Conservation (phyloP, 108 stramenopile species). For the Nitzschia putrida region DNA sequence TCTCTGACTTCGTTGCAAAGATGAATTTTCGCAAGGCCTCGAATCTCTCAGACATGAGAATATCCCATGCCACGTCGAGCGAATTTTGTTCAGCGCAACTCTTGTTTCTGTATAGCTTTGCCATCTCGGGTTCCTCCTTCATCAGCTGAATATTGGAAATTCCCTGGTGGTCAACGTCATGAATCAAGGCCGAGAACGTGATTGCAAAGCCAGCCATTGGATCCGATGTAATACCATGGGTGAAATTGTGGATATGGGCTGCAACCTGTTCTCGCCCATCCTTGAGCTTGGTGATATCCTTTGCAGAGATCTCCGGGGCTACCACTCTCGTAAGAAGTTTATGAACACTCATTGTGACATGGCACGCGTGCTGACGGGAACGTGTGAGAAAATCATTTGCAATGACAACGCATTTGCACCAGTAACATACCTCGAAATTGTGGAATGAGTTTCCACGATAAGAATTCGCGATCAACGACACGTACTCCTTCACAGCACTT, state of each 20-base stretch:
- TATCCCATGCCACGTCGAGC: constrained; percentile 21
- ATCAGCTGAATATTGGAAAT: constrained; percentile 38
- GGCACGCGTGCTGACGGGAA: constrained; percentile 16
- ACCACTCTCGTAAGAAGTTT: constrained; percentile 40
- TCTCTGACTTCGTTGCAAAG: constrained; percentile 3
- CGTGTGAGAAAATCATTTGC: neutral
- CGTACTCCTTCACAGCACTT: constrained; percentile 9
- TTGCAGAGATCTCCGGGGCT: constrained; percentile 4
- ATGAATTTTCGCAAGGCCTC: constrained; percentile 9
- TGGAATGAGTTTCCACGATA: constrained; percentile 50
- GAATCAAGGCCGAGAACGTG: constrained; percentile 18
- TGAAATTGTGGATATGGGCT: constrained; percentile 24
- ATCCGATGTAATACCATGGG: constrained; percentile 28
- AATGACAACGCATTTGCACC: neutral
- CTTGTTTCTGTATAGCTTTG: constrained; percentile 58
- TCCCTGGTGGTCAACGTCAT: constrained; percentile 26
- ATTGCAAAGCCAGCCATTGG: constrained; percentile 21
- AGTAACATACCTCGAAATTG: constrained; percentile 40
- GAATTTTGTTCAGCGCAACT: constrained; percentile 55
- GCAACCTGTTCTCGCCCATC: constrained; percentile 1
- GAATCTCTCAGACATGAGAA: constrained; percentile 22
- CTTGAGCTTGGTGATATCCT: neutral
- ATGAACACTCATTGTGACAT: constrained; percentile 50
- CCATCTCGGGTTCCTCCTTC: constrained; percentile 34
- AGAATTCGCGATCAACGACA: constrained; percentile 29